Evolutionary conservation across 2,329 filamentous ascomycete genomes (phyloP), one percentile per base, ranked within the genome.

Genomic region (Cladosporium halotolerans): DNA sequence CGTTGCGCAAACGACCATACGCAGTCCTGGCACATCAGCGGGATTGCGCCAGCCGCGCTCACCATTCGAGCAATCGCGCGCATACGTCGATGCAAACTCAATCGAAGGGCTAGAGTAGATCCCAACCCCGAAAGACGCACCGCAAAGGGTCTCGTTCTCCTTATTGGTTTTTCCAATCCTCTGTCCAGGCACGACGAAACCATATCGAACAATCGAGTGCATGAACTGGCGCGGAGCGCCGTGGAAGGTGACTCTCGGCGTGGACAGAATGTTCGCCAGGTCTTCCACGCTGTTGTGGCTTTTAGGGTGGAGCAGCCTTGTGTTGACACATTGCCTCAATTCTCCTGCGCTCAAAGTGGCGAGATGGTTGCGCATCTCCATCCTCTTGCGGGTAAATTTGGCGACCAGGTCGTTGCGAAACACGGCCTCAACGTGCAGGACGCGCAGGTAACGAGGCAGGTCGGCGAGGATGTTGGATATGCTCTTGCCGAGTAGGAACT

Each of bases 71-170:
- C 57, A 55, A n/a, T 55, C 54, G 9, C 60, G 61, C 11, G 68
- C 63, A 57, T 73, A 77, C 2, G 49, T 55, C 1, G 76, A 61
- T 5, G 73, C 65, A 53, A 73, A 76, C 4, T 61, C 60, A 1
- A 72, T 56, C n/a, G 63, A 59, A 2, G 73, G 73, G 3, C 73
- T 75, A 19, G 71, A 72, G 62, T 76, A 77, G 54, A 77, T 73
- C 2, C 73, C 73, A 1, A 62, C 61, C 8, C 73, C 68, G 54
- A 71, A 76, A 1, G 68, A 69, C 16, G 68, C 63, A 9, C 73
- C 72, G 49, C 68, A 72, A n/a, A 62, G 60, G 10, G 71, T 58
- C 8, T 51, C 53, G 32, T 69, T 63, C 4, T 54, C 34, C 3
- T 51, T 46, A 4, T 61, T 47, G 2, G 64, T 68, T 1, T 62